Evolutionary conservation across 768 basidiomycete genomes (phyloP).

Genomic region (Tulasnella sp.): DNA sequence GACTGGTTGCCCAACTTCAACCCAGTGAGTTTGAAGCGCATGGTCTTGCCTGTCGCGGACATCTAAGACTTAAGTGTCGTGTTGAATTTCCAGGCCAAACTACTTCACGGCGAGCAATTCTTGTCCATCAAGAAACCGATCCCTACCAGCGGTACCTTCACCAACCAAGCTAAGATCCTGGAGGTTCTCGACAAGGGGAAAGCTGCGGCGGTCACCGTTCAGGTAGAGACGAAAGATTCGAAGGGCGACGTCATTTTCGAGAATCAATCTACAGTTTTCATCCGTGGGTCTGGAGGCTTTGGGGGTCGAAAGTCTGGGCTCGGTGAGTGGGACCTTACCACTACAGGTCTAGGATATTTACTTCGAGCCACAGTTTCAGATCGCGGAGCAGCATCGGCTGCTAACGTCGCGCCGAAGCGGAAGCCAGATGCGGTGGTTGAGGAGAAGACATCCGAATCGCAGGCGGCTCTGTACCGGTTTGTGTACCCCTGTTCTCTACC

Average conservation of each 20-base stretch:
- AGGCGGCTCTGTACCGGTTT: slow-evolving; percentile 88
- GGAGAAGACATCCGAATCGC: slow-evolving; percentile 70
- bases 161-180: slow-evolving; percentile 60
- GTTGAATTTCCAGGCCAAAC: slow-evolving; percentile 53
- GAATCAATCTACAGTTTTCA: slow-evolving; percentile 84
- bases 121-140: slow-evolving; percentile 77
- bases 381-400: slow-evolving; percentile 77
- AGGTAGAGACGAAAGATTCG: slow-evolving; percentile 74
- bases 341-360: no score
- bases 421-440: slow-evolving; percentile 77
- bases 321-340: slow-evolving; percentile 38
- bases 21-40: slow-evolving; percentile 44
- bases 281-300: slow-evolving; percentile 93
- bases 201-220: slow-evolving; percentile 75
- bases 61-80: not conserved
- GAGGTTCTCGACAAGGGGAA: slow-evolving; percentile 89
- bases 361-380: slow-evolving; percentile 37
- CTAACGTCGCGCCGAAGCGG: slow-evolving; percentile 71
- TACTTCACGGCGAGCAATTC: slow-evolving; percentile 98
- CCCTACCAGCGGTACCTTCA: slow-evolving; percentile 70
- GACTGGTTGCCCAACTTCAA: slow-evolving; percentile 95
- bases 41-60: not conserved
- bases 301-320: slow-evolving; percentile 78
- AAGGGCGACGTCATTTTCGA: slow-evolving; percentile 79
- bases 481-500: slow-evolving; percentile 15